phyloP scores from a whole-genome alignment of 768 basidiomycete genomes.

The Boletellus ananiceps region DNA sequence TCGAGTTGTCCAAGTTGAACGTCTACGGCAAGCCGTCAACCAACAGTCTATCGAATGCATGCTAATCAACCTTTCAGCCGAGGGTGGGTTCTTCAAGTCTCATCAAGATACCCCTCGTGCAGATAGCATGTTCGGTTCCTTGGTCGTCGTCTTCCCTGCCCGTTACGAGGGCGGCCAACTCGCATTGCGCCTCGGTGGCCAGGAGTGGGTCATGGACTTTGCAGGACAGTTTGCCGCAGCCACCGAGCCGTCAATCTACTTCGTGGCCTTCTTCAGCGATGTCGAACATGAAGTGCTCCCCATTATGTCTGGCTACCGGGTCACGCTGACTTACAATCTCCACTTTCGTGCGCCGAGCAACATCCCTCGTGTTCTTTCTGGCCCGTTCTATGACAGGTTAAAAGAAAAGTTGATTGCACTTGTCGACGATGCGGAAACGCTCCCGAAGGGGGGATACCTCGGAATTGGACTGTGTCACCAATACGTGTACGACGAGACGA shows the following conservation, averaged over 20 bases:
- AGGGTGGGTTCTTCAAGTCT: not conserved
- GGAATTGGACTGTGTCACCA: slow-evolving; percentile 34
- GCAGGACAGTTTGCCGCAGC: not conserved
- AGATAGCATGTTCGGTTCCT: slow-evolving; percentile 23
- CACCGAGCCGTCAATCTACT: slow-evolving; percentile 21
- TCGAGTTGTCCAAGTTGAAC: not conserved
- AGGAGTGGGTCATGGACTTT: not conserved
- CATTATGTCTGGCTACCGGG: slow-evolving; percentile 38
- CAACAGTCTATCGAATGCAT: too few species aligned
- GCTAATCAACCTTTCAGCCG: not conserved
- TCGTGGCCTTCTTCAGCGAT: slow-evolving; percentile 40
- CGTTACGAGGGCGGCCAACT: slow-evolving; percentile 40
- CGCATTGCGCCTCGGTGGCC: not conserved
- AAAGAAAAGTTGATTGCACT: slow-evolving; percentile 9
- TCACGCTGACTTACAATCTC: slow-evolving; percentile 43
- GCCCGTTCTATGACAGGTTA: not conserved
- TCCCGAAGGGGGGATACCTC: slow-evolving; percentile 31
- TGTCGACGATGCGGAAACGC: slow-evolving; percentile 23
- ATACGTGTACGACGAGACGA: slow-evolving; percentile 18
- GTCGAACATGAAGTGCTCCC: slow-evolving; percentile 41
- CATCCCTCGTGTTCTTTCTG: not conserved
- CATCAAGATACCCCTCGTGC: not conserved
- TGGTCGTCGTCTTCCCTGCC: slow-evolving; percentile 46
- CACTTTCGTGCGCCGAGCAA: not conserved
- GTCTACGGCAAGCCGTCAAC: not conserved